phyloP scores from a whole-genome alignment of 345 rosid genomes.

The Acer negundo region DNA sequence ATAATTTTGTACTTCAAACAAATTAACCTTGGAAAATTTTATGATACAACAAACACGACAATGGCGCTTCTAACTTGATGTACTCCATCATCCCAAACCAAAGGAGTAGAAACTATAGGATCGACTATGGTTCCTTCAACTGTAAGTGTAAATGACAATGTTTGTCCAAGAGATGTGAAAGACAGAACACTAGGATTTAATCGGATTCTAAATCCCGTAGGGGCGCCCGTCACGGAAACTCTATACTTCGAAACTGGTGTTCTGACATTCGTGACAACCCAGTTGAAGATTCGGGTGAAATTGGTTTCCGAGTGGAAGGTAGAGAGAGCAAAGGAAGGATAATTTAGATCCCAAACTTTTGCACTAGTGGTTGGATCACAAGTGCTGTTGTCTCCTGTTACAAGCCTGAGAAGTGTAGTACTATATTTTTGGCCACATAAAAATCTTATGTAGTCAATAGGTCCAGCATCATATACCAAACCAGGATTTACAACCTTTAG shows the following conservation, averaged over 20 bases:
- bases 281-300: constrained; percentile 10
- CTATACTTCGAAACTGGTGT: constrained; percentile 26
- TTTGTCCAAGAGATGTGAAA: constrained; percentile 26
- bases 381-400: constrained; percentile 27
- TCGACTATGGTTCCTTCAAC: constrained; percentile 16
- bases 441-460: constrained; percentile 40
- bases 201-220: constrained; percentile 22
- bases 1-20: too few species aligned
- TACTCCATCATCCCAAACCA: constrained; percentile 42
- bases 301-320: not conserved
- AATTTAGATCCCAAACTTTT: constrained; percentile 43
- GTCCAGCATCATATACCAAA: constrained; percentile 38
- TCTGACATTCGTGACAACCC: constrained; percentile 42
- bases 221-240: constrained; percentile 15
- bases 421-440: constrained; percentile 48
- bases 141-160: constrained; percentile 16
- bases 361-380: constrained; percentile 22
- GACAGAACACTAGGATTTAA: constrained; percentile 21
- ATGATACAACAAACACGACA: constrained; percentile 8
- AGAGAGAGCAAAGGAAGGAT: constrained; percentile 36
- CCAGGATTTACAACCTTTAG: constrained; percentile 36
- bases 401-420: constrained; percentile 4
- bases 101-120: constrained; percentile 24
- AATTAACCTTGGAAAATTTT: not conserved
- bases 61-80: constrained; percentile 39